Base-by-base conservation (phyloP, 176 grass and related monocot genomes). In the Juncus inflexus region DNA sequence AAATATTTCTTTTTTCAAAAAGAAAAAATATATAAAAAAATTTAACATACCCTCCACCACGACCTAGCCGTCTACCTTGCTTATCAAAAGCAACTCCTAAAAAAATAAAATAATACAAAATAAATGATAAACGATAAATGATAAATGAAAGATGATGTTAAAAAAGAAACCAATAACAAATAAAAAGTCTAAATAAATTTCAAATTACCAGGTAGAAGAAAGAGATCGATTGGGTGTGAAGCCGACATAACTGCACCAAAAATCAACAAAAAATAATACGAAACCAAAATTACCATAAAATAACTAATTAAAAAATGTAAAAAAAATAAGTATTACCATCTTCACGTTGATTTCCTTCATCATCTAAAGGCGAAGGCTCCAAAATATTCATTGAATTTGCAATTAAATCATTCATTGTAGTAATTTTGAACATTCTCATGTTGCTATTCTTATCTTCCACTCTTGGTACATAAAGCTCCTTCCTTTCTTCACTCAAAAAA, bases 351-450 rank as follows among this genome's bases (percentile, higher is more conserved):
- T 65, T 84, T 15, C 80, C 80, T 12, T 41, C 76, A 79, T 75
- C 66, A 82, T 91, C 80, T 6, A 80, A 3, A n/a, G 85, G 83
- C 13, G 80, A 86, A 15, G 94, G 88, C 64, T 99, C 94, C 72
- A 99, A 37, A 69, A 99, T 99, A 16, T 99, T 92, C 94, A 99
- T 92, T 55, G 88, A 92, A 86, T 89, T 92, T 55, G 81, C 76
- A 62, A 92, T 54, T 47, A 99, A 77, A 76, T 99, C 88, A 64
- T 89, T 67, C 71, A 84, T 84, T 49, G 79, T 69, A 35, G 85
- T 90, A 49, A 99, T 92, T 81, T 77, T 91, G 56, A 92, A 55
- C 88, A 92, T 99, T 72, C 78, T 61, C 94, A 99, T 99, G 71
- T 99, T 78, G 52, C 88, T 84, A 74, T 99, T 92, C 63, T 86